A percentile compares a stretch with the other conserved stretches of the same genome.
These are phyloP conservation scores for Penicillium fuscoglaucum DNA, from an alignment of 2,329 filamentous ascomycete species.

Conservation along the genomic window DNA sequence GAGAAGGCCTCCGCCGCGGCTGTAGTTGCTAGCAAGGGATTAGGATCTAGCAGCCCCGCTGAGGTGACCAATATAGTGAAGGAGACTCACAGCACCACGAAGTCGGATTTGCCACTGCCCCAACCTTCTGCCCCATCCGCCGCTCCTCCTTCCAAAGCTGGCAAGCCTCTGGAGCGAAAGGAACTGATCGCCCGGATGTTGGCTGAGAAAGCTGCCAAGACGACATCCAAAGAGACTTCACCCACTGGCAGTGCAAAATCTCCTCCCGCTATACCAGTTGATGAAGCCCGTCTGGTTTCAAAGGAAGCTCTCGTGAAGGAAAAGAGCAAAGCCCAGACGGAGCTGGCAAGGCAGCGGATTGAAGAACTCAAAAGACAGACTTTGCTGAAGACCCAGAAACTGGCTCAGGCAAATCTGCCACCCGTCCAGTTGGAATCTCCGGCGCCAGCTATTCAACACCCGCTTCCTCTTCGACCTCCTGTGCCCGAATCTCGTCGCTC, in stretches of 20 bases:
- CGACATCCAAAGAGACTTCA: constrained; percentile 19
- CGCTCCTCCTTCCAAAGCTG: constrained; percentile 13
- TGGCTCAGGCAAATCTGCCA: not conserved
- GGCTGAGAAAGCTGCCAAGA: constrained; percentile 68
- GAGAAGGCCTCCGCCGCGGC: not conserved
- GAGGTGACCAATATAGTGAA: not conserved
- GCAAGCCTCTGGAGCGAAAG: constrained; percentile 64
- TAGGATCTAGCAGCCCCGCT: not conserved
- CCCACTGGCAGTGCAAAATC: constrained; percentile 5
- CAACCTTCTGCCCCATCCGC: constrained; percentile 15
- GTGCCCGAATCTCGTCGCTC: constrained; percentile 30
- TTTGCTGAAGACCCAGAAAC: constrained; percentile 42
- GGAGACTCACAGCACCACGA: not conserved
- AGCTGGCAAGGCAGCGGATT: constrained; percentile 74
- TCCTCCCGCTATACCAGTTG: constrained; percentile 10
- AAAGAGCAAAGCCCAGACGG: constrained; percentile 67
- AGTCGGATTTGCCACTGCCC: not conserved
- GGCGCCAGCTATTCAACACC: constrained; percentile 33
- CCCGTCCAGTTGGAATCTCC: constrained; percentile 1
- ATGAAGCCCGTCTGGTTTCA: constrained; percentile 10
- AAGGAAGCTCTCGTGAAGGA: constrained; percentile 37
- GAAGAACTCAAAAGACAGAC: constrained; percentile 66
- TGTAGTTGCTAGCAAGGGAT: not conserved
- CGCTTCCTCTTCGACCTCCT: constrained; percentile 41
- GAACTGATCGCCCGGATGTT: constrained; percentile 75